Evolutionary conservation across 306 rosid species (phyloP).

Genomic region (Macrotyloma uniflorum): DNA sequence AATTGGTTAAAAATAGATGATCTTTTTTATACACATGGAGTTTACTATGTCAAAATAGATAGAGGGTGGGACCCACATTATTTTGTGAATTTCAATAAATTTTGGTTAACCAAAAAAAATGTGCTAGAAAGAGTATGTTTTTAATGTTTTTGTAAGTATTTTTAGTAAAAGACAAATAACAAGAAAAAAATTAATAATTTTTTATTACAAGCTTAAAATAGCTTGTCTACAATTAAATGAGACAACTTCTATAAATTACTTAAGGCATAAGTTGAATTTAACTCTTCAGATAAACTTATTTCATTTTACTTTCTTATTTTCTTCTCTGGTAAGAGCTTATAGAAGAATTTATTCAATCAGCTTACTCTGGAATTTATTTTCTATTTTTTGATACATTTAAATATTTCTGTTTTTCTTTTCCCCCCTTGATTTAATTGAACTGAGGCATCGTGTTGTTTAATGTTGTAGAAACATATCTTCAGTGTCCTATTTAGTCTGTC

Average conservation of each 20-base stretch:
- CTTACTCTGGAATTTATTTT: too few relatives aligned
- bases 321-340: neutral
- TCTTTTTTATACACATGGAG: neutral
- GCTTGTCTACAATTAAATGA: neutral
- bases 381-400: neutral
- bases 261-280: neutral
- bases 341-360: neutral
- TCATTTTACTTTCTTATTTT: neutral
- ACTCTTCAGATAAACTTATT: neutral
- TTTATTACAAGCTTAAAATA: too few relatives aligned
- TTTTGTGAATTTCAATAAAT: neutral
- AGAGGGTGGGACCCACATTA: neutral
- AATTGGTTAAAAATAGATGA: neutral
- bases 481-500: constrained; percentile 5
- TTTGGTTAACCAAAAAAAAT: neutral
- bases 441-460: neutral
- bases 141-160: neutral
- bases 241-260: too few relatives aligned
- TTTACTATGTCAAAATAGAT: neutral
- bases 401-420: neutral
- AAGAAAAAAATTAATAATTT: neutral
- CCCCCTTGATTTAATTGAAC: neutral
- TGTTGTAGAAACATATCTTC: neutral
- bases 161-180: too few relatives aligned
- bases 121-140: neutral